Evolutionary conservation across 768 basidiomycete species (phyloP).

Genomic region (Naganishia randhawae): DNA sequence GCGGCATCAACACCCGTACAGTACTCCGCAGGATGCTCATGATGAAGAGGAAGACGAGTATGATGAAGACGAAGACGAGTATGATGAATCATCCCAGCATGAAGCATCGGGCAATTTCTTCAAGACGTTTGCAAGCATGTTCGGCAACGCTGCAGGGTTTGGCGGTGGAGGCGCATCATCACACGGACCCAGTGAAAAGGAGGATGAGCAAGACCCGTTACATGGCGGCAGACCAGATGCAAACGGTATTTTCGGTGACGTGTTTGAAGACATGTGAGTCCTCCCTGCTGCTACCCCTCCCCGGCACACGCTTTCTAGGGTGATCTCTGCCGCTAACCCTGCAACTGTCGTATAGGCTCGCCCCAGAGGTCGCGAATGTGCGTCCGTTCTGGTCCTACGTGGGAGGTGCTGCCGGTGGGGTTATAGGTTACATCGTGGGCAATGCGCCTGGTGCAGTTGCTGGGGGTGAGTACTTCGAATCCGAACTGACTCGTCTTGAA

Average conservation of each 20-base stretch:
- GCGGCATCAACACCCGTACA: not conserved
- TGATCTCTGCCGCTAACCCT: not conserved
- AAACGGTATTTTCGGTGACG: slow-evolving; percentile 78
- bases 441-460: slow-evolving; percentile 82
- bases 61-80: slow-evolving; percentile 22
- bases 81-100: slow-evolving; percentile 35
- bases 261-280: slow-evolving; percentile 76
- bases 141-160: slow-evolving; percentile 54
- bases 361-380: slow-evolving; percentile 49
- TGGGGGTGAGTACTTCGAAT: slow-evolving; percentile 56
- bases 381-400: slow-evolving; percentile 48
- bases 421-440: slow-evolving; percentile 60
- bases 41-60: slow-evolving; percentile 17
- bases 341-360: slow-evolving; percentile 36
- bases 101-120: slow-evolving; percentile 72
- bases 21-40: not conserved
- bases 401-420: slow-evolving; percentile 57
- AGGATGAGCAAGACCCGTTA: slow-evolving; percentile 11
- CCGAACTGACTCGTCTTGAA: not conserved
- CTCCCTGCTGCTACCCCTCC: not conserved
- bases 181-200: slow-evolving; percentile 28
- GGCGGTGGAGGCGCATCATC: not conserved
- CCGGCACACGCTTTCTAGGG: too few relatives aligned
- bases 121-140: slow-evolving; percentile 68
- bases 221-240: slow-evolving; percentile 61